phyloP scores from a whole-genome alignment of 192 early-diverging fungal genomes.

The Rhizoclosmatium globosum region DNA sequence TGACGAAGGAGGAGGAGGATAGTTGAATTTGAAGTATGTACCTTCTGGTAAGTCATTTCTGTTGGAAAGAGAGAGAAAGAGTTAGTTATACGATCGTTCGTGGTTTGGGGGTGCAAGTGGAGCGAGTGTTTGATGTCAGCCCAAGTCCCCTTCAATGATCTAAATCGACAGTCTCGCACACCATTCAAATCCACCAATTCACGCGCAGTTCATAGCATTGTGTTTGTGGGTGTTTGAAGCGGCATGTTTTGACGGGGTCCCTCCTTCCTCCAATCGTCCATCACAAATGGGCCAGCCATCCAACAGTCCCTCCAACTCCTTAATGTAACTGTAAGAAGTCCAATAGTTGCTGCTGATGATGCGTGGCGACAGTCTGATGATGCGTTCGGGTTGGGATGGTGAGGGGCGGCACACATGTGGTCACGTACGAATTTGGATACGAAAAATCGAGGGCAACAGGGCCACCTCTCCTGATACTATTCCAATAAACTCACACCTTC shows the following conservation, averaged over 20 bases:
- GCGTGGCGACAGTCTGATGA: background rate
- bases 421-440: background rate
- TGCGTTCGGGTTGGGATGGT: background rate
- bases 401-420: background rate
- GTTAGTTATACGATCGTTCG: background rate
- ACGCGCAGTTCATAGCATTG: too few relatives aligned
- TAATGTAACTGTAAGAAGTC: background rate
- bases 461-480: background rate
- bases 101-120: background rate
- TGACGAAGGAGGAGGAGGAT: background rate
- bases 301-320: background rate
- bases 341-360: background rate
- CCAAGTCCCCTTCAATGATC: too few relatives aligned
- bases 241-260: too few relatives aligned
- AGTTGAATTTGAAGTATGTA: constrained; percentile 1
- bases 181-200: too few relatives aligned
- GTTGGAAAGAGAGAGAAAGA: background rate
- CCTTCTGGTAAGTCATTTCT: constrained; percentile 37
- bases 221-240: too few relatives aligned
- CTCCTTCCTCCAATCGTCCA: too few relatives aligned
- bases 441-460: background rate
- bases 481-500: background rate
- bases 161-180: too few relatives aligned
- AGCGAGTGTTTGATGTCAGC: too few relatives aligned
- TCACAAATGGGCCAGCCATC: background rate